These are phyloP conservation scores for Abrus precatorius DNA, from an alignment of 306 rosid genomes.

Conservation along the genomic window DNA sequence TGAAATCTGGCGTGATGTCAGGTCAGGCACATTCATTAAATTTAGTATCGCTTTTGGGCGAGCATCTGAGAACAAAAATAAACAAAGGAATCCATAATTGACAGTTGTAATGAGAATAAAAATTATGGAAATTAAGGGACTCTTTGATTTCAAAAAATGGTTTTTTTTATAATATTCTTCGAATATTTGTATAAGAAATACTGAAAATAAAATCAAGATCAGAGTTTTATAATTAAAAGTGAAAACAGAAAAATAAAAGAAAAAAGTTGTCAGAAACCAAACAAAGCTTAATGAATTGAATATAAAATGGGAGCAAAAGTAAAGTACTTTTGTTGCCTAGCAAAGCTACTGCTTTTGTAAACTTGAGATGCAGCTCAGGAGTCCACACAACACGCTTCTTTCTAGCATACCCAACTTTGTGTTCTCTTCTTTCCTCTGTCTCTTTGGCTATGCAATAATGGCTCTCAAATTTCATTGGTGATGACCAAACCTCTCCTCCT, in stretches of 20 bases:
- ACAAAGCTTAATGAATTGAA: not conserved
- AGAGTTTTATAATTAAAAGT: no score
- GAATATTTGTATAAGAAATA: no score
- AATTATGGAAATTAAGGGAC: no score
- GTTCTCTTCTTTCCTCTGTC: not conserved
- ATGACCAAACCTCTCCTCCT: not conserved
- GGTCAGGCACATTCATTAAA: constrained; percentile 51
- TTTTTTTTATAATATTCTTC: no score
- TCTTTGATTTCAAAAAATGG: no score
- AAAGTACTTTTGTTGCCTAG: constrained; percentile 55
- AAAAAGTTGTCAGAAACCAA: no score
- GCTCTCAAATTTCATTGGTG: not conserved
- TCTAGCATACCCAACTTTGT: not conserved
- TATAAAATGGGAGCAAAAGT: not conserved
- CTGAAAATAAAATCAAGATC: no score
- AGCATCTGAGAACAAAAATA: constrained; percentile 43
- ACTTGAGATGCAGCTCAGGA: constrained; percentile 52
- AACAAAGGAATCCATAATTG: not conserved
- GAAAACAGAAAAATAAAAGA: no score
- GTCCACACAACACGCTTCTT: constrained; percentile 55
- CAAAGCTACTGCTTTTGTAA: constrained; percentile 46
- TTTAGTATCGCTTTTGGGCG: constrained; percentile 54
- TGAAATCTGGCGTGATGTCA: constrained; percentile 57
- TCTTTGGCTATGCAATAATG: not conserved
- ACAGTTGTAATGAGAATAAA: not conserved